Evolutionary conservation across 2,329 filamentous ascomycete genomes (phyloP).

Genomic region (Colletotrichum limetticola): DNA sequence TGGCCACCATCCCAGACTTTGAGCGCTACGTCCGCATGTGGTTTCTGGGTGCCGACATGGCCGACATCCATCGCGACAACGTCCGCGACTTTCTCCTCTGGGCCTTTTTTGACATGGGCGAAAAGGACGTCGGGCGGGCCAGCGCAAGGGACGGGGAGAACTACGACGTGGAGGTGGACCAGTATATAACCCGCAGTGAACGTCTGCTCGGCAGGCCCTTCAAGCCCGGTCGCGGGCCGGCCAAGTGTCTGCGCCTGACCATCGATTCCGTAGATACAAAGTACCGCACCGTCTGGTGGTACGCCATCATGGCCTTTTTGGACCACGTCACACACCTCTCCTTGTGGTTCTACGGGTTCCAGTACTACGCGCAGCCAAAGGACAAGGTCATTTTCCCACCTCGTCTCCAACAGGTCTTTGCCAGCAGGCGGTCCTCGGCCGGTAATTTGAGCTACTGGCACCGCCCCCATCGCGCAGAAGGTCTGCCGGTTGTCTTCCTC

Average conservation of each 20-base stretch:
- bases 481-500: conserved; percentile 72
- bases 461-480: conserved; percentile 68
- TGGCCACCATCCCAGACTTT: conserved; percentile 63
- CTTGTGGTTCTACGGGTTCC: conserved; percentile 61
- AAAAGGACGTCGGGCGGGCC: neutral
- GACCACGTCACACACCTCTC: conserved; percentile 61
- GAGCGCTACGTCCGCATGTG: conserved; percentile 70
- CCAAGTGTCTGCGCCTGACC: conserved; percentile 69
- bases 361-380: conserved; percentile 57
- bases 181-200: conserved; percentile 63
- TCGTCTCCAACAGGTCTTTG: conserved; percentile 37
- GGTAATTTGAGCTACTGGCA: conserved; percentile 71
- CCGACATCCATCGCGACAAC: conserved; percentile 74
- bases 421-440: conserved; percentile 57
- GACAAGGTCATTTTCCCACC: conserved; percentile 26
- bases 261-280: conserved; percentile 69
- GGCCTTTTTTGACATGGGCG: conserved; percentile 54
- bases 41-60: conserved; percentile 70
- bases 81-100: conserved; percentile 74
- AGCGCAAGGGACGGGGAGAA: conserved; percentile 12
- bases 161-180: conserved; percentile 63
- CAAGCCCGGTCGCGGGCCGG: conserved; percentile 64
- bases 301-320: conserved; percentile 64
- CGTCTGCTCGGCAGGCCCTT: conserved; percentile 61
- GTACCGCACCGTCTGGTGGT: conserved; percentile 73